Percentiles rank a stretch among this genome's conserved stretches.
Conservation (phyloP, 768 basidiomycete genomes). For the Amylocystis lapponica region DNA sequence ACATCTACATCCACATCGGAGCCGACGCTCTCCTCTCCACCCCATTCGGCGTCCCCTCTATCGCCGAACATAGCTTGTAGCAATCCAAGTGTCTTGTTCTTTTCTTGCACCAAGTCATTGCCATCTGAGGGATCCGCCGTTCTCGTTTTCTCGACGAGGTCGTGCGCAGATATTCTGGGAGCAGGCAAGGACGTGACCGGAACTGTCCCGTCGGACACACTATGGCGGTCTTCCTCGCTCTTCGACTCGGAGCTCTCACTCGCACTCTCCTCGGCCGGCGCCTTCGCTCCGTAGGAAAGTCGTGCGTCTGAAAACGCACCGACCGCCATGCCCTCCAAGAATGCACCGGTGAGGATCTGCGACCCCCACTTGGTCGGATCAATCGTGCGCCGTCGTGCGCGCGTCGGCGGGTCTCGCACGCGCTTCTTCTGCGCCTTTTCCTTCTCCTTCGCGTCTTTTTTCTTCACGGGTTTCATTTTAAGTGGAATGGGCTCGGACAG, state of each 20-base stretch:
- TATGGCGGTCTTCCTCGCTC: constrained; percentile 6
- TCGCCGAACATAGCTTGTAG: constrained; percentile 49
- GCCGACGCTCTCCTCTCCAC: constrained; percentile 48
- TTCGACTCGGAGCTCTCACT: not conserved
- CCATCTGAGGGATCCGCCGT: too few relatives aligned
- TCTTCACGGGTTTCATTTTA: constrained; percentile 5
- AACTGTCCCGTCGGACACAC: too few relatives aligned
- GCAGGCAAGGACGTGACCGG: not conserved
- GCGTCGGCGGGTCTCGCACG: constrained; percentile 42
- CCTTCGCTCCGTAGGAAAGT: too few relatives aligned
- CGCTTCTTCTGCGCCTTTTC: constrained; percentile 36
- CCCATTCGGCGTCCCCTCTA: constrained; percentile 46
- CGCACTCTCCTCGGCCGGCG: too few relatives aligned
- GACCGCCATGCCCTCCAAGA: constrained; percentile 36
- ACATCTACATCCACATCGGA: constrained; percentile 48
- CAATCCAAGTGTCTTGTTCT: constrained; percentile 39
- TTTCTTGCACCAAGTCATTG: constrained; percentile 40
- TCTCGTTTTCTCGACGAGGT: not conserved
- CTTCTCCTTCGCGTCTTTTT: constrained; percentile 18
- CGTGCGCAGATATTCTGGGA: not conserved
- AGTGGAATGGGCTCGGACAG: constrained; percentile 31
- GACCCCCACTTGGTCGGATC: constrained; percentile 72
- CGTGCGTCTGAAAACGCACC: too few relatives aligned
- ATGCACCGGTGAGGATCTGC: constrained; percentile 61
- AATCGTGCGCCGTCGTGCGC: constrained; percentile 61